Evolutionary conservation across 768 basidiomycete genomes (phyloP).

Genomic region (Kwoniella europaea): DNA sequence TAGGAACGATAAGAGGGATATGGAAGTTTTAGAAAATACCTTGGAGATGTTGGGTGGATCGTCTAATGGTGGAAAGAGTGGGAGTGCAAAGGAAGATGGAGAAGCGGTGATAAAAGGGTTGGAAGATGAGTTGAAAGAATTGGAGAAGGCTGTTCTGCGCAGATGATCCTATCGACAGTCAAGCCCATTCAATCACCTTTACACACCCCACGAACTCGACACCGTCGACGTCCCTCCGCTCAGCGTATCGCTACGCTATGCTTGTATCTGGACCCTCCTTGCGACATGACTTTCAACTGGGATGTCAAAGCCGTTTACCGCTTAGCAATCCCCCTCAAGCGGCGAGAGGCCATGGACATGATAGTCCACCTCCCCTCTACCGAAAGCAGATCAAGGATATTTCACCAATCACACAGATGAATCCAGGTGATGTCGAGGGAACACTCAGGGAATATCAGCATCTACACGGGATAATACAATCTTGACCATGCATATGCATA

Average conservation of each 20-base stretch:
- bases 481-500: not conserved
- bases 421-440: not conserved
- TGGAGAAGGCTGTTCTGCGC: constrained; percentile 23
- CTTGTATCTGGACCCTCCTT: too few relatives aligned
- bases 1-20: constrained; percentile 36
- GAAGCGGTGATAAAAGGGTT: constrained; percentile 18
- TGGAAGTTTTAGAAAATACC: constrained; percentile 66
- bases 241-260: too few relatives aligned
- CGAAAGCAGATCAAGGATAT: too few relatives aligned
- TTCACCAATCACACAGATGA: too few relatives aligned
- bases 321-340: too few relatives aligned
- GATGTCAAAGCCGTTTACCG: too few relatives aligned
- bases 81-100: constrained; percentile 16
- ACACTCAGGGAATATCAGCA: not conserved
- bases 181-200: not conserved
- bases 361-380: too few relatives aligned
- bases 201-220: too few relatives aligned
- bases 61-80: not conserved
- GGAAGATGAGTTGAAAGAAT: constrained; percentile 25
- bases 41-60: constrained; percentile 44
- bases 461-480: not conserved
- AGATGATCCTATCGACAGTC: not conserved
- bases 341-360: too few relatives aligned
- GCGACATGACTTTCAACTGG: too few relatives aligned
- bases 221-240: too few relatives aligned